Base-by-base conservation (phyloP, 2,329 filamentous ascomycete species). In the Lizonia empirigonia region DNA sequence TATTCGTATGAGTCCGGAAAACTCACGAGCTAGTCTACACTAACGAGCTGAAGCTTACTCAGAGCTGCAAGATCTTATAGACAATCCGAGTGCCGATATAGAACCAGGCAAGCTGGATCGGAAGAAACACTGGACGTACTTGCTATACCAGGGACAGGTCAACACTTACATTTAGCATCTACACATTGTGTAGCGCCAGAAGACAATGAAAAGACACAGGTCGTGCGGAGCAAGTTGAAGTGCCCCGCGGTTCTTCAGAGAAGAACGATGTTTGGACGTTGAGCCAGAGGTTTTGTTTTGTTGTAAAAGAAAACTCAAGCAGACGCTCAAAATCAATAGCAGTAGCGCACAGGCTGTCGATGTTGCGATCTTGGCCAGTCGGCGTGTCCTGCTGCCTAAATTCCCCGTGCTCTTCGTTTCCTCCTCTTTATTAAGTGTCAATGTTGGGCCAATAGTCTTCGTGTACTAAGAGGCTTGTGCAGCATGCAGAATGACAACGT, bases 221-320 rank as follows among this genome's bases (percentile, higher is more conserved):
- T 64, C 53, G 59, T 57, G 68, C 62, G 58, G 69, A 69, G 80
- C 82, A 85, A 80, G 85, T 88, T 88, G 85, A 88, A 62, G 77
- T 85, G 80, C 79, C 77, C 77, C 79, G 77, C 79, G 67, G 46
- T 62, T 64, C 60, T 67, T 67, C 53, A 38, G 32, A 47, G 59
- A 64, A 69, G 60, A 78, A 73, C 48, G 80, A 81, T 80, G 82
- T 86, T 84, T 83, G 84, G 84, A 84, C 83, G 86, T 90, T 89
- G 86, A 89, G 84, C 83, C 83, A 86, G 80, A 78, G 82, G 86
- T 63, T 68, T 62, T 70, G 88, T 89, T 90, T 89, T 83, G 86
- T 90, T 90, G 85, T 81, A 87, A 89, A 90, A 90, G 57, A 81
- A 82, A 84, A 87, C 82, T 84, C 83, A 84, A 81, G 85, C 85